These are phyloP conservation scores for Dorcoceras hygrometricum DNA, from an alignment of 257 asterid species.

Conservation along the genomic window DNA sequence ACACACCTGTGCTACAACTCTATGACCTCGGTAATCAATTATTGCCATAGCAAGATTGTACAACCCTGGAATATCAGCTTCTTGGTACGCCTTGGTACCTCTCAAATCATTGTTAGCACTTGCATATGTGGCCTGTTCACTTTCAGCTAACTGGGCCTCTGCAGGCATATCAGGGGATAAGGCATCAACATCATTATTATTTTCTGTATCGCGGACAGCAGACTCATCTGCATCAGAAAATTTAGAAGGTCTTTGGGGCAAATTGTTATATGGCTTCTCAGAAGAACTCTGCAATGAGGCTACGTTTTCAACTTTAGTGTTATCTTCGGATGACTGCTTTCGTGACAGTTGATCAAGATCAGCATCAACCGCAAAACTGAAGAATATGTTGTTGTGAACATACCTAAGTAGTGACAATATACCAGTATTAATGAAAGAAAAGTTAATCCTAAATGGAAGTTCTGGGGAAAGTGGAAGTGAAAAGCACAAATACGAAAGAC, in stretches of 20 bases:
- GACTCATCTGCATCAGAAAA: slow-evolving; percentile 35
- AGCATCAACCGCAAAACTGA: slow-evolving; percentile 90
- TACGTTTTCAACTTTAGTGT: slow-evolving; percentile 39
- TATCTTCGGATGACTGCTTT: slow-evolving; percentile 49
- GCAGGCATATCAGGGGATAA: slow-evolving; percentile 46
- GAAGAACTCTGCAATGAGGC: slow-evolving; percentile 32
- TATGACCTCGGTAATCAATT: slow-evolving; percentile 94
- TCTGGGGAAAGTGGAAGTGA: background rate
- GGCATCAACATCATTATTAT: slow-evolving; percentile 31
- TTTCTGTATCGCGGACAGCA: slow-evolving; percentile 34
- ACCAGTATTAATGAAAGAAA: slow-evolving; percentile 15
- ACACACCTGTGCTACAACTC: slow-evolving; percentile 95
- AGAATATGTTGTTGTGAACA: slow-evolving; percentile 95
- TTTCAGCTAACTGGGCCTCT: slow-evolving; percentile 79
- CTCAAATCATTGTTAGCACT: slow-evolving; percentile 94
- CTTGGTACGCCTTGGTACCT: slow-evolving; percentile 97
- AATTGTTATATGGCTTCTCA: slow-evolving; percentile 35
- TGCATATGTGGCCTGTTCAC: slow-evolving; percentile 98
- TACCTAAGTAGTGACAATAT: slow-evolving; percentile 52
- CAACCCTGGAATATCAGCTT: slow-evolving; percentile 88
- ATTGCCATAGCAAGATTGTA: slow-evolving; percentile 96
- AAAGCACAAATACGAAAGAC: slow-evolving; percentile 1
- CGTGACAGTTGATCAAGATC: slow-evolving; percentile 66
- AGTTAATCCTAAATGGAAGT: background rate
- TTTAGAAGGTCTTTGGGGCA: slow-evolving; percentile 30